A percentile compares a stretch with the other conserved stretches of the same genome.
These are phyloP conservation scores for Nicotiana sylvestris DNA, from an alignment of 257 asterid genomes.

Conservation along the genomic window DNA sequence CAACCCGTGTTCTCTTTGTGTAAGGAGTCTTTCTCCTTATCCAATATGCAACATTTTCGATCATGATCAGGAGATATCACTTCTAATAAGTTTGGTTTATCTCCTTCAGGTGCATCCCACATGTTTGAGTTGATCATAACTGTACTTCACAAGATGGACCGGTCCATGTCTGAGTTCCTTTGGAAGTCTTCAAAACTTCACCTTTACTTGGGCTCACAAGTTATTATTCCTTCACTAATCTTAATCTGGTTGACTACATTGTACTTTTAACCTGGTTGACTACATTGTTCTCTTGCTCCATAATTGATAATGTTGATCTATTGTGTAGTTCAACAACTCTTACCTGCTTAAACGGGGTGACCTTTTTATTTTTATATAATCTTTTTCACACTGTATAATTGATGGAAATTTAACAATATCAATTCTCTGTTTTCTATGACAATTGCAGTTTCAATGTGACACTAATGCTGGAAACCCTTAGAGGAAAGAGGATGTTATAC, in stretches of 20 bases:
- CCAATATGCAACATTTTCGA: too few species aligned
- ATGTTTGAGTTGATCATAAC: too few species aligned
- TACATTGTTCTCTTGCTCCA: background rate
- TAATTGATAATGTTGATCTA: background rate
- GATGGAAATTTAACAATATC: background rate
- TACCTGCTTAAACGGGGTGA: background rate
- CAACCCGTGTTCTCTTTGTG: too few species aligned
- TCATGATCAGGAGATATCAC: too few species aligned
- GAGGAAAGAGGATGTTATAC: constrained; percentile 69
- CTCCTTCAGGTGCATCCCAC: too few species aligned
- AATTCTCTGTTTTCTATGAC: background rate
- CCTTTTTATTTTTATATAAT: background rate
- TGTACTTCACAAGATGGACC: too few species aligned
- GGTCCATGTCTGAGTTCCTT: too few species aligned
- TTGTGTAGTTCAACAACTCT: background rate
- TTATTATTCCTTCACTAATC: background rate
- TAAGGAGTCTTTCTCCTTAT: too few species aligned
- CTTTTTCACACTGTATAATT: background rate
- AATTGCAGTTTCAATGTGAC: constrained; percentile 65
- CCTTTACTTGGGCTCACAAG: too few species aligned
- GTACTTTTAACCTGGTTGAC: background rate
- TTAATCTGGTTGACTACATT: background rate
- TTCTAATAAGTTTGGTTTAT: too few species aligned
- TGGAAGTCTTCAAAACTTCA: too few species aligned
- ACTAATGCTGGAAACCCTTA: constrained; percentile 55